Percentiles rank a stretch among this genome's conserved stretches.
Conservation (phyloP, 2,329 filamentous ascomycete genomes). For the Venturia aucupariae region DNA sequence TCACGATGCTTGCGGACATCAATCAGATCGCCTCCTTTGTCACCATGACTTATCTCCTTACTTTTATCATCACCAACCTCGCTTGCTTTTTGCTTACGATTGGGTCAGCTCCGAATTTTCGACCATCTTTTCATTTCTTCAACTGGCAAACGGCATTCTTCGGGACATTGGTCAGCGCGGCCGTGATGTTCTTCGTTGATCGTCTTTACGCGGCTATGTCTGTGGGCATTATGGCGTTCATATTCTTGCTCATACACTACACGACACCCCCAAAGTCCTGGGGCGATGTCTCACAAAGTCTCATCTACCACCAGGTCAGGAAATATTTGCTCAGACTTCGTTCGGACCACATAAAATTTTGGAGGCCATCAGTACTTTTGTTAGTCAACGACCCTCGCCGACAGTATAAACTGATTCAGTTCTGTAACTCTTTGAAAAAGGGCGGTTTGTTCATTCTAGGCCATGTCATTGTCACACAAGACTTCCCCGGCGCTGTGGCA, state of each 20-base stretch:
- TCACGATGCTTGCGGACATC: constrained; percentile 73
- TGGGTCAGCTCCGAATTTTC: constrained; percentile 79
- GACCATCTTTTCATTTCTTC: constrained; percentile 83
- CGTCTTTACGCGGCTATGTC: constrained; percentile 69
- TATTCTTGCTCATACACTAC: constrained; percentile 81
- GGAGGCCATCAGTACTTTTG: constrained; percentile 79
- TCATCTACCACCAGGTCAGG: constrained; percentile 81
- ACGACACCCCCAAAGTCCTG: constrained; percentile 76
- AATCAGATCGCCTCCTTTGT: constrained; percentile 86
- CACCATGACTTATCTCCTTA: constrained; percentile 89
- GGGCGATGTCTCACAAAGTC: constrained; percentile 82
- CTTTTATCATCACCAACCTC: constrained; percentile 79
- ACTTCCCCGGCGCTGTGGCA: constrained; percentile 68
- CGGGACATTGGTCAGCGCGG: constrained; percentile 66
- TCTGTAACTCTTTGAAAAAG: constrained; percentile 87
- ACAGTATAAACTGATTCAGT: constrained; percentile 76
- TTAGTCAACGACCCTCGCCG: constrained; percentile 74
- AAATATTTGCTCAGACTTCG: constrained; percentile 78
- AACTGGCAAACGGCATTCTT: constrained; percentile 72
- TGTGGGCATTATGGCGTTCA: constrained; percentile 61
- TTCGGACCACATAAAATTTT: constrained; percentile 88
- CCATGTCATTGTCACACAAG: constrained; percentile 77
- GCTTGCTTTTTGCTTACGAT: constrained; percentile 82
- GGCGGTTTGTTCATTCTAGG: constrained; percentile 76
- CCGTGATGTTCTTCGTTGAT: constrained; percentile 86